Conservation (phyloP, 306 rosid species). For the Lathyrus sativus region DNA sequence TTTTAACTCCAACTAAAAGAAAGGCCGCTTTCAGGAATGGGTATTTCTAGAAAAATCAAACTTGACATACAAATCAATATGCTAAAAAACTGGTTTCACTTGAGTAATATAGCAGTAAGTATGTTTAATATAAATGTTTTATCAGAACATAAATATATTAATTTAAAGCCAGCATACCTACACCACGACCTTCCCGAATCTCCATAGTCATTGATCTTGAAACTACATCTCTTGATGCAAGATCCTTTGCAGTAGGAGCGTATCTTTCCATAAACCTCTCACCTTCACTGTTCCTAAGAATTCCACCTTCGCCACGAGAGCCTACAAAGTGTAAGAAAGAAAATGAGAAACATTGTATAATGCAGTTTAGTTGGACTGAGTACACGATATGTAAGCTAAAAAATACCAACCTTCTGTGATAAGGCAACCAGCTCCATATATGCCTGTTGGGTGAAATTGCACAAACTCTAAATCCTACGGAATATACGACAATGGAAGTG, state of each 20-base stretch:
- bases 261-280: constrained; percentile 98
- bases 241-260: constrained; percentile 98
- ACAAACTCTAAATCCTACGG: constrained; percentile 94
- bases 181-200: constrained; percentile 97
- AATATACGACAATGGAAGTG: constrained; percentile 29
- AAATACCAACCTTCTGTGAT: constrained; percentile 82
- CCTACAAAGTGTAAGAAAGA: constrained; percentile 55
- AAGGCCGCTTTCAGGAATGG: constrained; percentile 11
- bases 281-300: constrained; percentile 93
- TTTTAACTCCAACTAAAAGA: constrained; percentile 11
- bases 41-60: constrained; percentile 14
- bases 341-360: constrained; percentile 29
- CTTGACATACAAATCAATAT: constrained; percentile 9
- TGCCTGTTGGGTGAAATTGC: constrained; percentile 97
- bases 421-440: constrained; percentile 98
- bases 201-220: constrained; percentile 98
- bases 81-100: constrained; percentile 12
- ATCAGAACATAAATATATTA: not conserved
- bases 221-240: constrained; percentile 96
- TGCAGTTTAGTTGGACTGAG: constrained; percentile 27
- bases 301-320: constrained; percentile 99
- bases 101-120: not conserved
- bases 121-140: not conserved
- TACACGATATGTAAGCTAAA: constrained; percentile 11
- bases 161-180: constrained; percentile 58